Percentiles rank a stretch among this genome's conserved stretches.
phyloP scores from a whole-genome alignment of 768 basidiomycete genomes.

The Clavulina sp. region DNA sequence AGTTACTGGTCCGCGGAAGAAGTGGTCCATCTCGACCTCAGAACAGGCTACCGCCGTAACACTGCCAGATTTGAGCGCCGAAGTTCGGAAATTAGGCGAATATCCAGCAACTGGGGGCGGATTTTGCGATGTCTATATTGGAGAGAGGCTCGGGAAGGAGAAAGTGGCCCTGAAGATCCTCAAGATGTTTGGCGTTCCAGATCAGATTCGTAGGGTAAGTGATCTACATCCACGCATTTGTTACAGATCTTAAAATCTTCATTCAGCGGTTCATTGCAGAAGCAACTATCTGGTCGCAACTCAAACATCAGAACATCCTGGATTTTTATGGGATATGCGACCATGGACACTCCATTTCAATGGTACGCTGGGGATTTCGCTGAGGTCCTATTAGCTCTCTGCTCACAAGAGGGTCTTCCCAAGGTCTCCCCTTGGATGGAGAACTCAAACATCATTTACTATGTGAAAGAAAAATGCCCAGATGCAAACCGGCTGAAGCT shows the following conservation, averaged over 20 bases:
- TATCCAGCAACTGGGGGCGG: conserved; percentile 10
- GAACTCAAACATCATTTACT: neutral
- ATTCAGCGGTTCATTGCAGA: conserved; percentile 8
- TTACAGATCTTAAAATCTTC: neutral
- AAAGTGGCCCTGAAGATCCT: conserved; percentile 10
- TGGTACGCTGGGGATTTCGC: neutral
- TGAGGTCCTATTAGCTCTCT: neutral
- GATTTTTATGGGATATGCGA: conserved; percentile 11
- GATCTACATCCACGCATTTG: neutral
- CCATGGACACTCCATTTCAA: conserved; percentile 4
- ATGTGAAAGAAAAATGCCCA: neutral
- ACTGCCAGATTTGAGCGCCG: conserved; percentile 9
- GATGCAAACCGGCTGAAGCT: conserved; percentile 2
- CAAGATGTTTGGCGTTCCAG: conserved; percentile 4
- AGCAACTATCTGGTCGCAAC: conserved; percentile 7
- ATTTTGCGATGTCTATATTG: conserved; percentile 10
- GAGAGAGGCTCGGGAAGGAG: conserved; percentile 7
- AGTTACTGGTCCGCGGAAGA: too few relatives aligned
- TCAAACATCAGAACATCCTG: conserved; percentile 10
- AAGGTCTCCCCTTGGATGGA: conserved; percentile 2
- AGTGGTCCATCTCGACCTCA: too few relatives aligned
- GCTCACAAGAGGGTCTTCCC: neutral
- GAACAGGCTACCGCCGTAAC: too few relatives aligned
- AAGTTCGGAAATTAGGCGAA: conserved; percentile 6
- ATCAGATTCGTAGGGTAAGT: neutral